Conservation (phyloP, 257 asterid species). For the Solanum pimpinellifolium region DNA sequence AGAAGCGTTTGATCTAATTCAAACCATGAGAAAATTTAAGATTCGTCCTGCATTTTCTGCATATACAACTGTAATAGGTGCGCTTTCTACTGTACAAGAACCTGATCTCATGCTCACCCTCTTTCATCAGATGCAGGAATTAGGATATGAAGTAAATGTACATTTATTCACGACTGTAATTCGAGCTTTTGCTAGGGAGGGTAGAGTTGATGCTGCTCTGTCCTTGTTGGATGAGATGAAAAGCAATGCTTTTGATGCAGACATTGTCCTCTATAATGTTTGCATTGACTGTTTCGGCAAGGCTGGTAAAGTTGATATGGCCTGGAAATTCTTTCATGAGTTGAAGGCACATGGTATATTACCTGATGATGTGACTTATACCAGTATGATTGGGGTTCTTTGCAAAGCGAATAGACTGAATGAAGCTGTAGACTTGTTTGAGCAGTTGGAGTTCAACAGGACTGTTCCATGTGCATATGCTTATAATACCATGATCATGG, state of each 20-base stretch:
- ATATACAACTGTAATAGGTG: constrained; percentile 84
- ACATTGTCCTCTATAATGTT: constrained; percentile 82
- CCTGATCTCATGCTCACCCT: constrained; percentile 76
- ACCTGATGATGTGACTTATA: constrained; percentile 85
- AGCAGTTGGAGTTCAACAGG: constrained; percentile 64
- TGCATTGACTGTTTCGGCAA: constrained; percentile 91
- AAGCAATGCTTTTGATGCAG: constrained; percentile 65
- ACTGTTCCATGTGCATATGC: constrained; percentile 92
- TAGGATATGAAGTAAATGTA: constrained; percentile 82
- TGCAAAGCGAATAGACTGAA: constrained; percentile 52
- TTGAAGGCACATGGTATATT: constrained; percentile 49
- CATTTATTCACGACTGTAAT: constrained; percentile 78
- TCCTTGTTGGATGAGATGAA: constrained; percentile 78
- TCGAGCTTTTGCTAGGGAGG: constrained; percentile 77
- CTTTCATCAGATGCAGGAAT: constrained; percentile 81
- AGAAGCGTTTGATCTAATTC: constrained; percentile 63
- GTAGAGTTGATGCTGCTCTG: constrained; percentile 81
- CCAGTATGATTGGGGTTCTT: constrained; percentile 90
- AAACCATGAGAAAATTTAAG: constrained; percentile 72
- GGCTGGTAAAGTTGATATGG: constrained; percentile 86
- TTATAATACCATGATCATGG: constrained; percentile 96
- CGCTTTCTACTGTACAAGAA: constrained; percentile 40
- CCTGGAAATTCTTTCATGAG: constrained; percentile 95
- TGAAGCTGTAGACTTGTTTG: constrained; percentile 84
- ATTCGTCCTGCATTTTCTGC: constrained; percentile 93